Base-by-base conservation (phyloP, 768 basidiomycete genomes). In the Galerina marginata region DNA sequence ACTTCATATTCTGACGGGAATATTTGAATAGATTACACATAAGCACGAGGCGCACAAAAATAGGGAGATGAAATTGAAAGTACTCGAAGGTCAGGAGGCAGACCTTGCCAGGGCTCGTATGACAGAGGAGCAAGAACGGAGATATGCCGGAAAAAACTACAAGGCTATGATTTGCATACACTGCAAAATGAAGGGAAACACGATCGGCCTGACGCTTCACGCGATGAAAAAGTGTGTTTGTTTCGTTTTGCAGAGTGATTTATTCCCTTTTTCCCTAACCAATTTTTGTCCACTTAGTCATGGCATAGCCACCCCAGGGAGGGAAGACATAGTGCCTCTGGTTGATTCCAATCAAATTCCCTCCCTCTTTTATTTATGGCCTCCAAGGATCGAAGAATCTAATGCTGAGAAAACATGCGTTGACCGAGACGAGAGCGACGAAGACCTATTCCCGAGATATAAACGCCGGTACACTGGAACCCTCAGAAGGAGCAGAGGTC, bases 211-310 rank as follows among this genome's bases (percentile, higher is more conserved):
- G 1, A 43, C 9, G 10, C n/a, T 46, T 11, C 60, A 62, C 51
- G 51, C 46, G 1, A 39, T 40, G 16, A 48, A 53, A 9, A 42
- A 52, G 60, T 62, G 39, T 4, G 60, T 50, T 15, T 36, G 60
- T 50, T 15, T 36, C 49, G 23, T 10, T 15, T n/a, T n/a, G n/a
- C n/a, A n/a, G n/a, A n/a, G n/a, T n/a, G n/a, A n/a, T n/a, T n/a
- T n/a, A n/a, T n/a, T n/a, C n/a, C n/a, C n/a, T n/a, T n/a, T n/a
- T n/a, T 25, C 20, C 23, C 36, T 56, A 5, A 16, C 45, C 5
- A 33, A 2, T 33, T 33, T 33, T 33, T 6, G 29, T 12, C 45
- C 15, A 26, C 49, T 40, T 23, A 57, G 56, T 0, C 56, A 57
- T 38, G 38, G 46, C 10, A 49, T 25, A 39, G 15, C 46, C 7